Percentiles rank a stretch among this genome's conserved stretches.
phyloP scores from a whole-genome alignment of 176 grass and related monocot genomes.

The Thinopyrum elongatum region DNA sequence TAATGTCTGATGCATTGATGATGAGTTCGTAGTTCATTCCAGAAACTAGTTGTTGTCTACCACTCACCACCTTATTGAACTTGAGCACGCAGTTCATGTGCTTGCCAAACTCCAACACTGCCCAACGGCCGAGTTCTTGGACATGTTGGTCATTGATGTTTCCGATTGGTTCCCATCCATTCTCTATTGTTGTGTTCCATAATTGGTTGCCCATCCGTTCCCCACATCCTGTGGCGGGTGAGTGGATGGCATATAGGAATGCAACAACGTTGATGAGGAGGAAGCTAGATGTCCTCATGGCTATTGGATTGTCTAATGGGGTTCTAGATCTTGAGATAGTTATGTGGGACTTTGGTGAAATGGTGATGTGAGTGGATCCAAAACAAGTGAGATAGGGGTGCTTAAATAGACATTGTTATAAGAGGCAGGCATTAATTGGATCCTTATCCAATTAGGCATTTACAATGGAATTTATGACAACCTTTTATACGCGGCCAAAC shows the following conservation, averaged over 20 bases:
- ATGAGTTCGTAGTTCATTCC: slow-evolving; percentile 39
- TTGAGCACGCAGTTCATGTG: neutral
- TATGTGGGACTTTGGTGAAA: neutral
- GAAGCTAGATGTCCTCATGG: neutral
- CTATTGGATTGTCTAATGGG: neutral
- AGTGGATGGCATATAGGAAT: neutral
- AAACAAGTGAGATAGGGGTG: neutral
- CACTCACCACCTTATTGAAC: slow-evolving; percentile 29
- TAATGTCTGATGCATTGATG: neutral
- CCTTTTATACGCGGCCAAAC: neutral
- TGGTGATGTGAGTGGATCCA: neutral
- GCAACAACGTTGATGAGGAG: neutral
- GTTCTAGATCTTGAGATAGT: neutral
- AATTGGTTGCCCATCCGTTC: neutral
- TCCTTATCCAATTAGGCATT: neutral
- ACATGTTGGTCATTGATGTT: slow-evolving; percentile 25
- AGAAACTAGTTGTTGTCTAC: slow-evolving; percentile 27
- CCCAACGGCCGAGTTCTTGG: slow-evolving; percentile 21
- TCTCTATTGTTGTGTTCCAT: neutral
- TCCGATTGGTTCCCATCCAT: slow-evolving; percentile 20
- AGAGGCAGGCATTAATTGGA: neutral
- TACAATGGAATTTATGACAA: neutral
- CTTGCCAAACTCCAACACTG: slow-evolving; percentile 25
- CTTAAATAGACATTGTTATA: neutral
- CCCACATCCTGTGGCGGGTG: neutral